Evolutionary conservation across 148 eudicot species (phyloP), one percentile per base, ranked within the genome.

Genomic region (Vaccinium vitisidaea): DNA sequence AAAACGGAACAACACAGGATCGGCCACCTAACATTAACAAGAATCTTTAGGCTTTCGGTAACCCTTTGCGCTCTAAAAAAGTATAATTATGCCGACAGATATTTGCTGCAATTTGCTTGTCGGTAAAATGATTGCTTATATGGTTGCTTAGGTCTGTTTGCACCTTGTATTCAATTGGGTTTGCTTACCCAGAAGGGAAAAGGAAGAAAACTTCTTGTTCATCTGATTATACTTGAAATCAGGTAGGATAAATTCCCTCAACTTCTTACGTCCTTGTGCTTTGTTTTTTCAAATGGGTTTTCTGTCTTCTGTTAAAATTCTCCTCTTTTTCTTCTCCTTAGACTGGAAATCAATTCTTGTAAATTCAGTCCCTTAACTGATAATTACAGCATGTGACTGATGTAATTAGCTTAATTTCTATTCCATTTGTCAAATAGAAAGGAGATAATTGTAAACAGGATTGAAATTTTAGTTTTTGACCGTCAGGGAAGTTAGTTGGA

Each of bases 11-110:
- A 84, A 23, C 15, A 39, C 76, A 63, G 77, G 76, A 25, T 52
- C 32, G 82, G 69, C 54, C 83, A 70, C 79, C 83, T 15, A 27
- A 69, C 73, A 73, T 46, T 48, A 7, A 43, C 65, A 75, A 43
- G 54, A 75, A 83, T 75, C 85, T 10, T 18, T 54, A 56, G 74
- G 18, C 74, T 69, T 69, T 69, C 74, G 85, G 73, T 83, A 75
- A 39, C 48, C 36, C 30, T 53, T 19, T 79, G 67, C 43, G 14
- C 19, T 69, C 10, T 27, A 23, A 15, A 23, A 65, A 23, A 63
- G 27, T n/a, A n/a, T n/a, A 63, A 65, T 65, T 23, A 30, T 69
- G 18, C 74, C 13, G 10, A 30, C 36, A 65, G 23, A 52, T 19
- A 15, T 79, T 39, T 69, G 15, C 4, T 69, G 32, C 23, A 25